Evolutionary conservation across 139 green algal species (phyloP).

Genomic region (Coccomyxa sp.): DNA sequence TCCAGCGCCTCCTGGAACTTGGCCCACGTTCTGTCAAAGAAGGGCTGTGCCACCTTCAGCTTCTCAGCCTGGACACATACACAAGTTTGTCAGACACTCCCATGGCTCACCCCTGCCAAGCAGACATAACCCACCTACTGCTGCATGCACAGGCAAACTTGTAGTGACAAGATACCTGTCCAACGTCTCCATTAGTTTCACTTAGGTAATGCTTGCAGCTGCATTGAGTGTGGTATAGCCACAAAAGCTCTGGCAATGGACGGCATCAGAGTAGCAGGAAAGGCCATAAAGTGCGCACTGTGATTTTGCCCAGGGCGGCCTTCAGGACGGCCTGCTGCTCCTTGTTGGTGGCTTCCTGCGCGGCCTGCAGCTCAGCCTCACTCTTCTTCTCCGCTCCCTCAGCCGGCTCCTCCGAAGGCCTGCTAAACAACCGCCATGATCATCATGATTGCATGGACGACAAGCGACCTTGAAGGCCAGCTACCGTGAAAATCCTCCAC

Average conservation of each 20-base stretch:
- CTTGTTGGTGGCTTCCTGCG: constrained; percentile 6
- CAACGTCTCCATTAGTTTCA: too few relatives aligned
- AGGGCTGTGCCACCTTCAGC: not conserved
- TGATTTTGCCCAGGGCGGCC: constrained; percentile 22
- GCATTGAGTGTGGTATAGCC: too few relatives aligned
- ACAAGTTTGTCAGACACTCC: not conserved
- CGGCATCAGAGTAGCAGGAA: too few relatives aligned
- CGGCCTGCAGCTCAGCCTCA: constrained; percentile 6
- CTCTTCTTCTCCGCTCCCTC: constrained; percentile 8
- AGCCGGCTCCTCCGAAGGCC: not conserved
- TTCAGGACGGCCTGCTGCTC: constrained; percentile 6
- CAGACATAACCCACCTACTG: not conserved
- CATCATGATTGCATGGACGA: too few relatives aligned
- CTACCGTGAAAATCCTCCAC: not conserved
- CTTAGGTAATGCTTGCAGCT: too few relatives aligned
- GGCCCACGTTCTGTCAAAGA: constrained; percentile 12
- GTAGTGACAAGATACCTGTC: too few relatives aligned
- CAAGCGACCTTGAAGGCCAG: too few relatives aligned
- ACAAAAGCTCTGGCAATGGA: too few relatives aligned
- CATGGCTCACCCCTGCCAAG: not conserved
- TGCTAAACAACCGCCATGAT: not conserved
- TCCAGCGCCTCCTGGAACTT: constrained; percentile 17
- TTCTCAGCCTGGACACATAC: not conserved
- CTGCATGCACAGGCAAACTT: not conserved
- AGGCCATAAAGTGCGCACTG: not conserved